Percentiles rank a stretch among this genome's conserved stretches.
phyloP scores from a whole-genome alignment of 1,284 basidiomycete species.

The Puccinia horiana region DNA sequence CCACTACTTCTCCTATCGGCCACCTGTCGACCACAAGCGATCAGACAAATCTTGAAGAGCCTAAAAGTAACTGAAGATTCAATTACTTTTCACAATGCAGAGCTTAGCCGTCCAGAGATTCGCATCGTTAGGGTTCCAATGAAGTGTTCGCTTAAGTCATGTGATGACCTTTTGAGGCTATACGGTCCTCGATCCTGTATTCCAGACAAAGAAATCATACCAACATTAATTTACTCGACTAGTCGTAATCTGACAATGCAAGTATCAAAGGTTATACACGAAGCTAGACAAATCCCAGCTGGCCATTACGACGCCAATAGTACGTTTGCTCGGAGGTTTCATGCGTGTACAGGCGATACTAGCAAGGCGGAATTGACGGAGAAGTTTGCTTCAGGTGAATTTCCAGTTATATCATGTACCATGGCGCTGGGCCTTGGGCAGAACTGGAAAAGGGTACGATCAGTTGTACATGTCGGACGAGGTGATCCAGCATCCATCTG shows the following conservation, averaged over 20 bases:
- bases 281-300: background rate
- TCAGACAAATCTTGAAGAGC: background rate
- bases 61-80: background rate
- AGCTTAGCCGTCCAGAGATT: conserved; percentile 1
- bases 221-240: background rate
- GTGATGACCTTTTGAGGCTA: background rate
- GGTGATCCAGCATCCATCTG: background rate
- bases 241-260: background rate
- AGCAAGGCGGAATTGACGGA: background rate
- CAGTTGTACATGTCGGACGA: background rate
- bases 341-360: background rate
- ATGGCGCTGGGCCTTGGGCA: too few species aligned
- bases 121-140: background rate
- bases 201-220: background rate
- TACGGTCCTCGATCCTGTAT: background rate
- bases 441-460: background rate
- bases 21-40: conserved; percentile 3
- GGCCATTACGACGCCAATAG: background rate
- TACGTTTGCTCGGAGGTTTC: background rate
- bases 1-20: conserved; percentile 1
- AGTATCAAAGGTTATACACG: background rate
- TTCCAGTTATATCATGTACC: background rate
- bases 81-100: background rate
- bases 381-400: background rate
- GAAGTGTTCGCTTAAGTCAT: background rate